phyloP scores from a whole-genome alignment of 2,329 filamentous ascomycete species.

The Aphanocladium album region DNA sequence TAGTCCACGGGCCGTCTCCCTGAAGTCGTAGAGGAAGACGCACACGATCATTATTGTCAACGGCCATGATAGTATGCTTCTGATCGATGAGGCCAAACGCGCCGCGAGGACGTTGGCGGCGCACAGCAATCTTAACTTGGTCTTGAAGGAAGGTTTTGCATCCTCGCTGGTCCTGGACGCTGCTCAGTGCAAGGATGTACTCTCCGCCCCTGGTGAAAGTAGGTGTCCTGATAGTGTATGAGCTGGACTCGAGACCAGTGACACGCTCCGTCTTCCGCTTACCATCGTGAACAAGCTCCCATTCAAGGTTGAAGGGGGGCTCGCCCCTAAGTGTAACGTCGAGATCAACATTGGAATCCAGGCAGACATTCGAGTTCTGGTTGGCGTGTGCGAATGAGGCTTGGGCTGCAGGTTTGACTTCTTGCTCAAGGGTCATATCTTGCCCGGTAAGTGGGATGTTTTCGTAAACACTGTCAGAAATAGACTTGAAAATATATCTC shows the following conservation, averaged over 20 bases:
- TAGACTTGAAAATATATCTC: conserved; percentile 75
- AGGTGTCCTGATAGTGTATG: conserved; percentile 70
- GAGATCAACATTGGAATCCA: conserved; percentile 73
- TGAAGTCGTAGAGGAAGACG: conserved; percentile 78
- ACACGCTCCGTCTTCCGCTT: conserved; percentile 68
- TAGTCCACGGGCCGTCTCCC: conserved; percentile 77
- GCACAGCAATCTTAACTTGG: conserved; percentile 77
- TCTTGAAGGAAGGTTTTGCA: conserved; percentile 85
- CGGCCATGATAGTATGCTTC: conserved; percentile 65
- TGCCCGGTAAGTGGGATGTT: conserved; percentile 56
- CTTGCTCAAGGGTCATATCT: conserved; percentile 69
- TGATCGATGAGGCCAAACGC: conserved; percentile 83
- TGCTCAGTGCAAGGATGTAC: conserved; percentile 80
- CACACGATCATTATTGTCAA: conserved; percentile 65
- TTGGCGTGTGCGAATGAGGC: conserved; percentile 60
- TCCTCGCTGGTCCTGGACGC: conserved; percentile 77
- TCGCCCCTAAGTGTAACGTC: conserved; percentile 75
- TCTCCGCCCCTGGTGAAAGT: conserved; percentile 76
- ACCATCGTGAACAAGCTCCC: conserved; percentile 86
- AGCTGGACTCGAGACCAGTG: conserved; percentile 55
- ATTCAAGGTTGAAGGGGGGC: conserved; percentile 82
- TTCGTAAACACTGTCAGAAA: conserved; percentile 79
- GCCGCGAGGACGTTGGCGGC: conserved; percentile 80
- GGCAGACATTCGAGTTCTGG: conserved; percentile 62
- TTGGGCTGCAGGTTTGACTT: conserved; percentile 87